Evolutionary conservation across 2,329 filamentous ascomycete genomes (phyloP), one percentile per base, ranked within the genome.

Genomic region (Pseudohalonectria lignicola): DNA sequence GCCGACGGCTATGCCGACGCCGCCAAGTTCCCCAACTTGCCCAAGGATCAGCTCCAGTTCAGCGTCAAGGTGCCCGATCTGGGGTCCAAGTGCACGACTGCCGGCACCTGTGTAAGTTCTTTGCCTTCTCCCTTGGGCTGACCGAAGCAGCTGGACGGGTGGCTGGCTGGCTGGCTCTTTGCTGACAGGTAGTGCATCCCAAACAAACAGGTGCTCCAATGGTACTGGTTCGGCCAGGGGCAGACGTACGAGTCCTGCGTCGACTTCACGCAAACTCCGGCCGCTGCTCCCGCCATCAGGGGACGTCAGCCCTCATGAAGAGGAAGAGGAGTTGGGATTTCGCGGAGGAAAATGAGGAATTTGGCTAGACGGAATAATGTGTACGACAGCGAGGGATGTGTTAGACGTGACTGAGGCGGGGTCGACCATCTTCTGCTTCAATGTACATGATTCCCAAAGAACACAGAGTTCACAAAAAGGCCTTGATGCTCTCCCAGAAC

Each of bases 201-300:
- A 50, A 49, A 15, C 15, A 23, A 42, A 13, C 49, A 54, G 45
- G 70, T 70, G 4, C 61, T 79, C 33, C 75, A 79, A 55, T 78
- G 74, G 73, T 77, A 63, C 55, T 79, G 75, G 75, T 63, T 75
- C 43, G 72, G 73, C 4, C 51, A 56, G 13, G 60, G 57, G 41
- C 76, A 80, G 63, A 78, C 74, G 10, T 80, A 80, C 51, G 70
- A 76, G 60, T 66, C 67, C 36, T 80, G 76, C 55, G 60, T 79
- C 37, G 76, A 80, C 49, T 78, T 81, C 38, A 48, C 43, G 28
- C 33, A 35, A 5, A 42, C 42, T 28, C 32, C 32, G 15, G 31
- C 36, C 15, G 16, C 36, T 10, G 16, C 36, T 10, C 36, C 34
- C 19, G 25, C 11, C n/a, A 21, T 37, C 16, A 32, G 37, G 31